Evolutionary conservation across 352 stramenopile genomes (phyloP), one percentile per base, ranked within the genome.

Genomic region (Phytophthora cryptogea): DNA sequence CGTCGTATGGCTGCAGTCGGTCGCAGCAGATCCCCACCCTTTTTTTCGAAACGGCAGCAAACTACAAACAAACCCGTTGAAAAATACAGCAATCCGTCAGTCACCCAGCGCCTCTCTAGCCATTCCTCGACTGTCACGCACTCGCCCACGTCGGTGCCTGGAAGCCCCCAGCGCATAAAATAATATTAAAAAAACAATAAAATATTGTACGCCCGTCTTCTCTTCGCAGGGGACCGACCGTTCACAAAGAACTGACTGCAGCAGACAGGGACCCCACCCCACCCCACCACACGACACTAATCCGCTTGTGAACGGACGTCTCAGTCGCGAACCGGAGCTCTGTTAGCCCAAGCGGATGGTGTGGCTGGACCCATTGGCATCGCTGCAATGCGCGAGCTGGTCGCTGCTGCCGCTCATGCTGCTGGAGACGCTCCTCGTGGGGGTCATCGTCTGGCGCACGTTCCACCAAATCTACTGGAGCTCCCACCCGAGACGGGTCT

Each of bases 401-500:
- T 20, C 60, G 39, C 53, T 86, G 42, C 43, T 86, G 59, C 72
- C 74, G 53, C 76, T 75, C 44, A 54, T 88, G 51, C 32, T 78
- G 45, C 59, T 89, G 33, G 81, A 90, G 39, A 47, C 43, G 27
- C 51, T 70, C 30, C 68, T 89, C 5, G 39, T 64, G 7, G 44
- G 57, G 26, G 58, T 73, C 26, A 75, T 85, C 23, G 50, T 88
- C 17, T 90, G 81, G 81, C 78, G 81, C 17, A 72, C 67, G 3
- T 67, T 63, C 27, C 78, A 89, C 62, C 81, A 90, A 17, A 54
- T 86, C 46, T 83, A 81, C 55, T 90, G 76, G 74, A 71, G 67
- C 36, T 82, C 68, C 9, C 81, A 89, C 42, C 74, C 72, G 36
- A 69, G 81, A 5, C 78, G 81, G 30, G 60, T 90, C 27, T 71